These are phyloP conservation scores for Pseudocercospora macadamiae DNA, from an alignment of 2,329 filamentous ascomycete genomes.

Conservation along the genomic window DNA sequence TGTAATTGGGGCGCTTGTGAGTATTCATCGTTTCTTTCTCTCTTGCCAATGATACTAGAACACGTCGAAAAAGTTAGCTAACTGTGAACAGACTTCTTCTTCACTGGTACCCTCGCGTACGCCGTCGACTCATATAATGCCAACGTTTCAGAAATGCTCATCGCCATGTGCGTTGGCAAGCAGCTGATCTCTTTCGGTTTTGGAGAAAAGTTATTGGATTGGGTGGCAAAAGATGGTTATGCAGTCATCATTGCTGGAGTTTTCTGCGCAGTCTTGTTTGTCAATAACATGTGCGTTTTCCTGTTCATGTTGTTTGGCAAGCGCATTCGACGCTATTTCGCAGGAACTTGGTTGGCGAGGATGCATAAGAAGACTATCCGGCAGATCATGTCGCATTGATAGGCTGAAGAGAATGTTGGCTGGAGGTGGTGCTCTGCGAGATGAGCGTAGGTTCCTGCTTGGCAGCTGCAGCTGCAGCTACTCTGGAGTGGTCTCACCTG, in stretches of 20 bases:
- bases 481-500: not conserved
- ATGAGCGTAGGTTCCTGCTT: not conserved
- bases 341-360: slow-evolving; percentile 37
- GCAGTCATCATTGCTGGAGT: slow-evolving; percentile 41
- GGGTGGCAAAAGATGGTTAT: slow-evolving; percentile 40
- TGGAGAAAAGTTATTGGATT: slow-evolving; percentile 41
- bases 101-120: slow-evolving; percentile 60
- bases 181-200: slow-evolving; percentile 41
- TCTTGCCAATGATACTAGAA: not conserved
- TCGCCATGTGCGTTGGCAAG: slow-evolving; percentile 43
- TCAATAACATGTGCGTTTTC: slow-evolving; percentile 40
- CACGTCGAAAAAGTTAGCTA: not conserved
- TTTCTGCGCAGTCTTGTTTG: slow-evolving; percentile 39
- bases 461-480: too few species aligned
- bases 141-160: slow-evolving; percentile 66
- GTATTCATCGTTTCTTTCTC: not conserved
- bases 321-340: slow-evolving; percentile 36
- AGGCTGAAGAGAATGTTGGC: not conserved
- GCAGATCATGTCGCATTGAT: slow-evolving; percentile 27
- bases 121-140: slow-evolving; percentile 62
- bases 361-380: slow-evolving; percentile 34
- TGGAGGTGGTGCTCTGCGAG: not conserved
- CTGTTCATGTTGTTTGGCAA: slow-evolving; percentile 43
- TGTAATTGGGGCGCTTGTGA: slow-evolving; percentile 42
- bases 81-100: slow-evolving; percentile 25